These are phyloP conservation scores for Fusarium brachygibbosum DNA, from an alignment of 2,329 filamentous ascomycete species.

Conservation along the genomic window DNA sequence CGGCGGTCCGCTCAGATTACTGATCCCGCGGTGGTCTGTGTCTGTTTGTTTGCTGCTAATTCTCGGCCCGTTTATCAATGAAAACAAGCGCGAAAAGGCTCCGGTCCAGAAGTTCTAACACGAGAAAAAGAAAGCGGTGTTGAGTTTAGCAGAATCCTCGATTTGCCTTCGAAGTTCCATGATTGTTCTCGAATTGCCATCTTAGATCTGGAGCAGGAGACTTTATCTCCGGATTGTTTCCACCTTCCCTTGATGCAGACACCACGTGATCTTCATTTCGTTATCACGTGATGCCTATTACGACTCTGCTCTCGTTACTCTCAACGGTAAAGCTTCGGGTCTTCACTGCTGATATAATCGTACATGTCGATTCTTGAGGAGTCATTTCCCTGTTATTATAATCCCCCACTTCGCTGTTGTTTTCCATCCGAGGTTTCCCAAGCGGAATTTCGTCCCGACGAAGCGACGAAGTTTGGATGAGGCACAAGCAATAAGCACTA, in stretches of 20 bases:
- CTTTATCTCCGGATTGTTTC: background rate
- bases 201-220: background rate
- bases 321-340: background rate
- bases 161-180: conserved; percentile 11
- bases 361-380: conserved; percentile 1
- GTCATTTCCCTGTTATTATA: background rate
- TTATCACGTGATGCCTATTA: background rate
- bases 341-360: background rate
- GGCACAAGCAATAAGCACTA: background rate
- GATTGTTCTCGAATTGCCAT: conserved; percentile 6
- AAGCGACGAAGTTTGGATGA: conserved; percentile 29
- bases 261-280: background rate
- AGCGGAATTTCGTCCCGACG: conserved; percentile 42
- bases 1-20: conserved; percentile 16
- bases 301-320: background rate
- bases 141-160: background rate
- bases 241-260: background rate
- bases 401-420: conserved; percentile 6
- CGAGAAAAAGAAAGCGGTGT: background rate
- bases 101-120: background rate
- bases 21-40: conserved; percentile 9
- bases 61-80: conserved; percentile 26
- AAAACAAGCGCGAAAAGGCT: conserved; percentile 2
- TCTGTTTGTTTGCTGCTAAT: conserved; percentile 28
- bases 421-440: conserved; percentile 5